phyloP scores from a whole-genome alignment of 2,329 filamentous ascomycete genomes.

The Xenoacremonium recifei region DNA sequence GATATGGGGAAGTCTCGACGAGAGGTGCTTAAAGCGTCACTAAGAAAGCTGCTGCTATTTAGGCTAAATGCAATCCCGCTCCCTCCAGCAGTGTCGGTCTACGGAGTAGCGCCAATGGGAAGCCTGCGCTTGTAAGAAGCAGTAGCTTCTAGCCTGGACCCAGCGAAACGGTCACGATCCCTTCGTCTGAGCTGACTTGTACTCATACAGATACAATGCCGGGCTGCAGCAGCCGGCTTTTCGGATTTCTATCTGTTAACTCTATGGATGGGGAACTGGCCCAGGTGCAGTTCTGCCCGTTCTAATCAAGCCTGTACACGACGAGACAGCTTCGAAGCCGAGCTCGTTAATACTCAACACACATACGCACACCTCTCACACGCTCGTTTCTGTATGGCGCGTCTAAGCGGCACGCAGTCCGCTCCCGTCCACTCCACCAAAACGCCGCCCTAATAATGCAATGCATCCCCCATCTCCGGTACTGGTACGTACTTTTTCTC shows the following conservation, averaged over 20 bases:
- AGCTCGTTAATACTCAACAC: too few relatives aligned
- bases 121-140: slow-evolving; percentile 22
- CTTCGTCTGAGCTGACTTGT: neutral
- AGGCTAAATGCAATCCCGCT: too few relatives aligned
- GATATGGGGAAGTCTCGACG: too few relatives aligned
- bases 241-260: neutral
- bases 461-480: slow-evolving; percentile 8
- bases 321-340: too few relatives aligned
- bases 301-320: too few relatives aligned
- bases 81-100: neutral
- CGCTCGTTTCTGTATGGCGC: neutral
- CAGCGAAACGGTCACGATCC: neutral
- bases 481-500: neutral
- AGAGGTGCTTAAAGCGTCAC: too few relatives aligned
- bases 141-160: too few relatives aligned
- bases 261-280: too few relatives aligned
- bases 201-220: too few relatives aligned
- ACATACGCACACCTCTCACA: too few relatives aligned
- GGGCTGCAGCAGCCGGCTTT: neutral
- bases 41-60: too few relatives aligned
- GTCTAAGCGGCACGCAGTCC: neutral
- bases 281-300: too few relatives aligned
- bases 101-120: slow-evolving; percentile 21
- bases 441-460: slow-evolving; percentile 14
- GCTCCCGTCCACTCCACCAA: slow-evolving; percentile 1